Conservation (phyloP, 768 basidiomycete species). For the Termitomyces sp. region DNA sequence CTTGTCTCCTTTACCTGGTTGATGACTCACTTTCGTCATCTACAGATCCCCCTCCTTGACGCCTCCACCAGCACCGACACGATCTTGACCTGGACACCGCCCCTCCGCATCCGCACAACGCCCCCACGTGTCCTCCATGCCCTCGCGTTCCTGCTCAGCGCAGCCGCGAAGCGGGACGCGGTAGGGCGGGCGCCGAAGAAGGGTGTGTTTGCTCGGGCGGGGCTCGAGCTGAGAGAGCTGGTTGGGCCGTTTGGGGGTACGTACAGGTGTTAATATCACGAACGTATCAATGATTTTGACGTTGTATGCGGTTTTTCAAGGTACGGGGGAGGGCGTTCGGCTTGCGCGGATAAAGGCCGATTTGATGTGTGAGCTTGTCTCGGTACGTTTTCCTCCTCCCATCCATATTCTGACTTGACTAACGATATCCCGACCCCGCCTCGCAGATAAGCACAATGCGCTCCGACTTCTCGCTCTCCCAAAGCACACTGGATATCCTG, state of each 20-base stretch:
- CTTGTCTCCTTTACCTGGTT: constrained; percentile 9
- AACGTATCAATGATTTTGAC: neutral
- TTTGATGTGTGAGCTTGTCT: constrained; percentile 64
- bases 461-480: constrained; percentile 63
- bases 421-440: neutral
- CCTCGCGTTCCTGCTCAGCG: constrained; percentile 65
- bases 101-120: constrained; percentile 53
- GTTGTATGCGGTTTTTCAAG: neutral
- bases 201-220: constrained; percentile 65
- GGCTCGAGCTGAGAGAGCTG: constrained; percentile 43
- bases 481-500: constrained; percentile 44
- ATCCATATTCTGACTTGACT: neutral
- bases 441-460: constrained; percentile 60
- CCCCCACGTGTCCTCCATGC: constrained; percentile 64
- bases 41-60: constrained; percentile 30
- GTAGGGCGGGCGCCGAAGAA: constrained; percentile 73
- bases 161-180: constrained; percentile 65
- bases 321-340: neutral
- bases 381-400: constrained; percentile 35
- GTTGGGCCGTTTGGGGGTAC: constrained; percentile 23
- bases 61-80: constrained; percentile 17
- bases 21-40: constrained; percentile 14
- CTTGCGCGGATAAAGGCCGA: constrained; percentile 67
- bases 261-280: neutral
- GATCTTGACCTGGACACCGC: neutral